Evolutionary conservation across 768 basidiomycete genomes (phyloP).

Genomic region (Guyanaporus albipodus): DNA sequence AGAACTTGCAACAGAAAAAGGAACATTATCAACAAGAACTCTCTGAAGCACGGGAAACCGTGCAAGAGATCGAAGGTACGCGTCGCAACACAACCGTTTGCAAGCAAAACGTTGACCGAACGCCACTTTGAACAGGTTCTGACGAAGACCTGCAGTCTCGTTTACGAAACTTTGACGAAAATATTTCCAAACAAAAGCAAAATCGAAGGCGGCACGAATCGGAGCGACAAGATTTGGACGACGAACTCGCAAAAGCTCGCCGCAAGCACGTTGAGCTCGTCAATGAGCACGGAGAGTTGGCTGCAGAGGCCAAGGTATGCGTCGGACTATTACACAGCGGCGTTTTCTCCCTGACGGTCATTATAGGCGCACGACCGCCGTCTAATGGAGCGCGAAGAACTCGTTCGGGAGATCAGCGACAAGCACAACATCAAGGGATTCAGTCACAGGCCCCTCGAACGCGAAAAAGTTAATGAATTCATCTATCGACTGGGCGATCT

Average conservation of each 20-base stretch:
- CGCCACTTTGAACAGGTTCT: conserved; percentile 43
- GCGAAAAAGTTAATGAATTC: conserved; percentile 72
- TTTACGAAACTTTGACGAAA: conserved; percentile 55
- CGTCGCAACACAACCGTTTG: background rate
- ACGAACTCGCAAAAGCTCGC: conserved; percentile 48
- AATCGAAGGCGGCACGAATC: conserved; percentile 44
- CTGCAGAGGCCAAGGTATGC: conserved; percentile 70
- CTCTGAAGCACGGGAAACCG: conserved; percentile 54
- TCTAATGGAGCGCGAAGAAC: conserved; percentile 63
- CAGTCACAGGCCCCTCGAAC: conserved; percentile 63
- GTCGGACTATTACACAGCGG: background rate
- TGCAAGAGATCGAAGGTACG: conserved; percentile 63
- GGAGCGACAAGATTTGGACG: conserved; percentile 60
- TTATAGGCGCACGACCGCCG: conserved; percentile 69
- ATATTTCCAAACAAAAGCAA: conserved; percentile 49
- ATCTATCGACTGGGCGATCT: conserved; percentile 59
- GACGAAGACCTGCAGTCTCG: conserved; percentile 67
- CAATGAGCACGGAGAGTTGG: conserved; percentile 61
- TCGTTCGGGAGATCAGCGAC: conserved; percentile 66
- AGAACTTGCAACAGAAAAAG: conserved; percentile 59
- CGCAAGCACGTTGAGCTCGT: conserved; percentile 53
- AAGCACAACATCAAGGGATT: conserved; percentile 73
- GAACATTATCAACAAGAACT: conserved; percentile 59
- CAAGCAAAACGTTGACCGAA: background rate
- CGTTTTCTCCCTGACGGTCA: background rate